These are phyloP conservation scores for Paraphaeosphaeria sporulosa DNA, from an alignment of 2,329 filamentous ascomycete genomes.

Conservation along the genomic window DNA sequence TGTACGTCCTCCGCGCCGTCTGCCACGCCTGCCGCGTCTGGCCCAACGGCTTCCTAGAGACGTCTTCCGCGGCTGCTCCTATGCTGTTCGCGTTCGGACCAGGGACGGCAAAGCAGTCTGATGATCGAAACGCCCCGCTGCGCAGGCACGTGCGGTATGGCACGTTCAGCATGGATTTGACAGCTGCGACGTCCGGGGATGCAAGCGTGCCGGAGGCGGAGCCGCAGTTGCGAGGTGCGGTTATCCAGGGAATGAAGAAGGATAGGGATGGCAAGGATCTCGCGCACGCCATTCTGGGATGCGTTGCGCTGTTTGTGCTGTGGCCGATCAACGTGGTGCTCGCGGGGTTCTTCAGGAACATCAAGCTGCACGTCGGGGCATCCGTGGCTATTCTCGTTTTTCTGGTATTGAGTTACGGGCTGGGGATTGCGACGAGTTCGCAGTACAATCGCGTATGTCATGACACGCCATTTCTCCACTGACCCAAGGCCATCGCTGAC, in stretches of 20 bases:
- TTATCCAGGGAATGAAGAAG: conserved; percentile 28
- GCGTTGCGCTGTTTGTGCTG: conserved; percentile 43
- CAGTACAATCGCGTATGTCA: conserved; percentile 51
- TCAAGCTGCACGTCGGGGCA: conserved; percentile 52
- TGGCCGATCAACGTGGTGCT: conserved; percentile 44
- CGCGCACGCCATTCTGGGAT: conserved; percentile 42
- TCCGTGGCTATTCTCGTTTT: conserved; percentile 49
- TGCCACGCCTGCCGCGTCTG: conserved; percentile 52
- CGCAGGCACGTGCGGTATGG: conserved; percentile 50
- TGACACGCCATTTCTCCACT: too few species aligned
- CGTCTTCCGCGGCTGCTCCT: conserved; percentile 38
- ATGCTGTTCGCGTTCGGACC: conserved; percentile 55
- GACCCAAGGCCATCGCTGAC: too few species aligned
- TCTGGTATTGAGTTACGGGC: conserved; percentile 47
- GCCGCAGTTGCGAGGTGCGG: conserved; percentile 30
- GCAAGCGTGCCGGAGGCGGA: conserved; percentile 44
- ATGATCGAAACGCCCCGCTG: conserved; percentile 44
- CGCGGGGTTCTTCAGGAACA: conserved; percentile 49
- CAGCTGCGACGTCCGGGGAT: conserved; percentile 40
- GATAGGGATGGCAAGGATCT: conserved; percentile 39
- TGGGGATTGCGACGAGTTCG: conserved; percentile 53
- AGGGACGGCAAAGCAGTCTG: conserved; percentile 33
- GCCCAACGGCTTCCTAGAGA: conserved; percentile 46
- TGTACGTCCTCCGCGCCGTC: conserved; percentile 48
- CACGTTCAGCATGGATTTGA: conserved; percentile 52